Conservation (phyloP, 257 asterid genomes). For the Scutellaria minor region DNA sequence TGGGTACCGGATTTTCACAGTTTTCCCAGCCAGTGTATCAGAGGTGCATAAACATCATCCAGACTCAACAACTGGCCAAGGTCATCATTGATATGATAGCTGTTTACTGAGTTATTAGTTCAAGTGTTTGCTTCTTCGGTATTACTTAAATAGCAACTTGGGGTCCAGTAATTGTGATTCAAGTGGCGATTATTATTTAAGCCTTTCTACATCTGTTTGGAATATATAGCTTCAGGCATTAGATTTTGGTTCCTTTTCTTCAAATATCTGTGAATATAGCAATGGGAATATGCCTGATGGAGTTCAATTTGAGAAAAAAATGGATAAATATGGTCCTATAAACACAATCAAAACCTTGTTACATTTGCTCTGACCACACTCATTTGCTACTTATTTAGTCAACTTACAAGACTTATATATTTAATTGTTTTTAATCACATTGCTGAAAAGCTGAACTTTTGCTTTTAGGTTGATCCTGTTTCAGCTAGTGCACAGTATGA, state of each 20-base stretch:
- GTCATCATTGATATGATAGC: conserved; percentile 45
- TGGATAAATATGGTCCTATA: conserved; percentile 2
- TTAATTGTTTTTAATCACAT: conserved; percentile 21
- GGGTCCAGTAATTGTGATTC: neutral
- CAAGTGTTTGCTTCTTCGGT: conserved; percentile 1
- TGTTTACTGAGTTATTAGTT: conserved; percentile 27
- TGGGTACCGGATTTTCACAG: conserved; percentile 84
- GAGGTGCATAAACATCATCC: conserved; percentile 94
- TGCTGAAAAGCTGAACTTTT: conserved; percentile 36
- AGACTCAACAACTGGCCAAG: conserved; percentile 94
- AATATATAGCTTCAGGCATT: neutral
- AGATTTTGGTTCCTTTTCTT: conserved; percentile 13
- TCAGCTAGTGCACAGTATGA: conserved; percentile 89
- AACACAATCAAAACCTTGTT: neutral
- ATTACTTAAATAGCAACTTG: conserved; percentile 9
- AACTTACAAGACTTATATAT: conserved; percentile 9
- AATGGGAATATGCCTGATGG: conserved; percentile 4
- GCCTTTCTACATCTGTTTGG: neutral
- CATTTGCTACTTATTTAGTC: neutral
- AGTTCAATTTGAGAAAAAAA: conserved; percentile 17
- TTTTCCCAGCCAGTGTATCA: conserved; percentile 92
- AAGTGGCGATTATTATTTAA: neutral
- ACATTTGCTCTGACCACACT: conserved; percentile 20
- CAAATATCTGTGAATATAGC: neutral
- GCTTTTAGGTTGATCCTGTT: conserved; percentile 76